Conservation (phyloP, 1,139 yeast species). For the Blastobotrys aristatus region DNA sequence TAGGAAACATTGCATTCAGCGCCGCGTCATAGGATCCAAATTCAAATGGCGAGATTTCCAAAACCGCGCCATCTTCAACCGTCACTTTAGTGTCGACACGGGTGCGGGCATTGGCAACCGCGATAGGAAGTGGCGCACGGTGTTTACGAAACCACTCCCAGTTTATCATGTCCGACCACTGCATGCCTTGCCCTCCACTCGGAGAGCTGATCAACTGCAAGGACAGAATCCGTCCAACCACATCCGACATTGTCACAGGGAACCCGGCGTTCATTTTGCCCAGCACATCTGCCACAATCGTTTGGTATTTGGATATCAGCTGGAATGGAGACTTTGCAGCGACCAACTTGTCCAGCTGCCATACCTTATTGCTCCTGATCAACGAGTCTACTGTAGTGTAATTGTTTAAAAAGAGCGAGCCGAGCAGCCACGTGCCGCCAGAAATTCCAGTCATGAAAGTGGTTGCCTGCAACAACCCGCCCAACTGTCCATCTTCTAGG, state of each 20-base stretch:
- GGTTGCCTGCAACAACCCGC: conserved; percentile 69
- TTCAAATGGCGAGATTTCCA: conserved; percentile 79
- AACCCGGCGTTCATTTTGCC: conserved; percentile 65
- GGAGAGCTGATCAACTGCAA: conserved; percentile 55
- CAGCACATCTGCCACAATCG: conserved; percentile 46
- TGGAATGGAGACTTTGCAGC: conserved; percentile 41
- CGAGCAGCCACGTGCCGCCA: conserved; percentile 85
- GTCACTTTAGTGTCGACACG: conserved; percentile 41
- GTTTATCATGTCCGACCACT: conserved; percentile 59
- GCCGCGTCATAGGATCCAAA: conserved; percentile 88
- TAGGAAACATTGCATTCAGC: conserved; percentile 58
- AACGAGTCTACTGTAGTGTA: conserved; percentile 65
- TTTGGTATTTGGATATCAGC: conserved; percentile 41
- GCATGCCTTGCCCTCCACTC: conserved; percentile 55
- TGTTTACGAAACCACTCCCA: conserved; percentile 48
- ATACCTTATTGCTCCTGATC: conserved; percentile 5
- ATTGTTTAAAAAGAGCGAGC: conserved; percentile 73
- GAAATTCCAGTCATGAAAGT: conserved; percentile 74
- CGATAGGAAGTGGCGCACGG: conserved; percentile 78
- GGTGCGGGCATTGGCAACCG: conserved; percentile 70
- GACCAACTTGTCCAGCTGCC: conserved; percentile 11
- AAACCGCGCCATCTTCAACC: conserved; percentile 55
- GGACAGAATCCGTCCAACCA: conserved; percentile 83
- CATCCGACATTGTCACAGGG: conserved; percentile 64
- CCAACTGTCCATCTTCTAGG: conserved; percentile 54